Evolutionary conservation across 2,329 filamentous ascomycete species (phyloP).

Genomic region (Pseudogymnoascus sp.): DNA sequence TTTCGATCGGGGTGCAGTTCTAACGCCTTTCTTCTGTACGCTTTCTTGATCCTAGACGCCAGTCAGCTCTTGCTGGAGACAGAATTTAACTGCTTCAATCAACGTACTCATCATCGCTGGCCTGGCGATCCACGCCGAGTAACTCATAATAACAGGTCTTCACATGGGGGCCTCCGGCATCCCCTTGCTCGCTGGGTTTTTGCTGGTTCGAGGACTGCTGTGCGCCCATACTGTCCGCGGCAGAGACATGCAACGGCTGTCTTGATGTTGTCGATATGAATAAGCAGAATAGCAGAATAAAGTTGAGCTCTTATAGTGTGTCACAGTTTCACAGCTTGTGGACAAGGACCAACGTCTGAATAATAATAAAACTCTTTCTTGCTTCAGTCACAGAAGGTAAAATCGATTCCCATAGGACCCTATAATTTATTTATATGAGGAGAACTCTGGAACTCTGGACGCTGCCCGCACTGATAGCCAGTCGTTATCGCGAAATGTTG

Average conservation of each 20-base stretch:
- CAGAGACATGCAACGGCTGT: background rate
- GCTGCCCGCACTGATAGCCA: background rate
- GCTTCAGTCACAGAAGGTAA: background rate
- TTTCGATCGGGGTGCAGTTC: slow-evolving; percentile 95
- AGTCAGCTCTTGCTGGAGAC: slow-evolving; percentile 3
- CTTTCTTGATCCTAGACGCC: slow-evolving; percentile 70
- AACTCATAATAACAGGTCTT: slow-evolving; percentile 85
- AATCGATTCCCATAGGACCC: background rate
- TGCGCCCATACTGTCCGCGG: slow-evolving; percentile 22
- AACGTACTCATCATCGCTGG: slow-evolving; percentile 72
- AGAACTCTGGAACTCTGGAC: background rate
- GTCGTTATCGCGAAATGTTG: background rate
- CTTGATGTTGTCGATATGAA: background rate
- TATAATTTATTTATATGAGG: background rate
- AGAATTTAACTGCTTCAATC: slow-evolving; percentile 2
- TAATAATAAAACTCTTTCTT: background rate
- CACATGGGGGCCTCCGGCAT: slow-evolving; percentile 7
- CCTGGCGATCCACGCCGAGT: slow-evolving; percentile 63
- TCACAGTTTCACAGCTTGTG: background rate
- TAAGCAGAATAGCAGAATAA: background rate
- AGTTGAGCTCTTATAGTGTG: background rate
- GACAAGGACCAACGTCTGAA: background rate
- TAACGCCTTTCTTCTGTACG: slow-evolving; percentile 82
- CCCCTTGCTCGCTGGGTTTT: slow-evolving; percentile 11
- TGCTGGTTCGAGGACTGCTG: slow-evolving; percentile 22